A percentile compares a stretch with the other conserved stretches of the same genome.
phyloP scores from a whole-genome alignment of 495 filamentous ascomycete species.

The Penicillium mononematosum region DNA sequence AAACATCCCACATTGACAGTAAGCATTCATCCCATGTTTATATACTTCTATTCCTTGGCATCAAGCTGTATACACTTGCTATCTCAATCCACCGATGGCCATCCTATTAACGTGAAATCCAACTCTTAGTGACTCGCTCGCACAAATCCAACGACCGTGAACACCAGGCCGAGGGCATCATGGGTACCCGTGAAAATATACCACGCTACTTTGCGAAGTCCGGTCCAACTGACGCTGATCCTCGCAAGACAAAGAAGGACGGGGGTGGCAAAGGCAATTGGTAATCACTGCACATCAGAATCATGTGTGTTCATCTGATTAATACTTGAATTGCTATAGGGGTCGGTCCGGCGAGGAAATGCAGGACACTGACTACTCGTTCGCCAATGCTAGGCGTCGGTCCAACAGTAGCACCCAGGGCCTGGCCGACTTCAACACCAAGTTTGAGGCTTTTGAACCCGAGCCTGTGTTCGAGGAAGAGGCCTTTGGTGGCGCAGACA shows the following conservation, averaged over 20 bases:
- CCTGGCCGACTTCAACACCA: conserved; percentile 73
- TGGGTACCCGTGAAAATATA: conserved; percentile 63
- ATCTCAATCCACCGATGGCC: not conserved
- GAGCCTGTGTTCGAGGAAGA: conserved; percentile 90
- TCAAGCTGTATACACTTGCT: not conserved
- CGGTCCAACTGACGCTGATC: conserved; percentile 76
- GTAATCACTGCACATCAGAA: conserved; percentile 49
- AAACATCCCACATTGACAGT: conserved; percentile 1
- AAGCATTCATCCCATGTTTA: not conserved
- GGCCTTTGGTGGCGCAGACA: conserved; percentile 57
- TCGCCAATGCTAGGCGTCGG: conserved; percentile 83
- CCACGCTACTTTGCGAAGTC: conserved; percentile 91
- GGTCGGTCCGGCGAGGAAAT: conserved; percentile 80
- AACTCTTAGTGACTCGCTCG: conserved; percentile 78
- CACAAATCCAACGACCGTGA: conserved; percentile 90
- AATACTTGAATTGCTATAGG: conserved; percentile 48
- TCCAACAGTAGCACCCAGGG: conserved; percentile 81
- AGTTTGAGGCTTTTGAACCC: conserved; percentile 80
- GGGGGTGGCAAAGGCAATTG: conserved; percentile 92
- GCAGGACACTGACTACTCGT: conserved; percentile 74
- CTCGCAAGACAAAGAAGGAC: conserved; percentile 95
- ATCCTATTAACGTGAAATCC: not conserved
- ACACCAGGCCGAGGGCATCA: conserved; percentile 67
- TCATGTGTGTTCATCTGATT: conserved; percentile 2
- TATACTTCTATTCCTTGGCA: conserved; percentile 1